Base-by-base conservation (phyloP, 2,329 filamentous ascomycete genomes). In the Epichloe festucae region DNA sequence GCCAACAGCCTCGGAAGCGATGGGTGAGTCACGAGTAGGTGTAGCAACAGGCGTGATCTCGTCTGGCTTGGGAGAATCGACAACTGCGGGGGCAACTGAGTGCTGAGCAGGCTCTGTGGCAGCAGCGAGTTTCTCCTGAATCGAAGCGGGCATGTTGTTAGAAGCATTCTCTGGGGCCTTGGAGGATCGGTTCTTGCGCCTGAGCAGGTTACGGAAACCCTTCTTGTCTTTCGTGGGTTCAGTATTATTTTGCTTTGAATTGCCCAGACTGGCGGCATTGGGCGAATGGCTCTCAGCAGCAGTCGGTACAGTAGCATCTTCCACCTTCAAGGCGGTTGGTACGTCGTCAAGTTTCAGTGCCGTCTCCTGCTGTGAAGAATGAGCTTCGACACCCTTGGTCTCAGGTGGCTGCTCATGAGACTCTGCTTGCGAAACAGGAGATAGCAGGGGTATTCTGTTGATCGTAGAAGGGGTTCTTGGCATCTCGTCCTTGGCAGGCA, bases 201-300 rank as follows among this genome's bases (percentile, higher is more conserved):
- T 74, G 60, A 87, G 86, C 42, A 87, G 70, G 66, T 84, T 85
- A 55, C 77, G 77, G 58, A 87, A 74, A 15, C 80, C 70, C 41
- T 65, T 63, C 57, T 69, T 68, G 49, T 74, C 68, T 62, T 71
- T 73, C 53, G 63, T 61, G 5, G 72, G 73, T 62, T 53, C 42
- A 15, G 14, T 34, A 2, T 6, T 34, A 17, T 80, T 81, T 54
- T 79, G 70, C 63, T 78, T 80, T 64, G 76, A 76, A 14, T 63
- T 62, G 54, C 74, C 53, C 31, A 41, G 39, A 31, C 10, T 35
- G 5, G 17, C 35, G 5, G 17, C 34, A 34, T 14, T 31, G 36
- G 27, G 35, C 7, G 46, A 34, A 3, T 38, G 45, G 35, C 12
- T 41, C 48, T 50, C 48, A 36, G 31, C 39, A 17, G 27, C 31